Base-by-base conservation (phyloP, 176 grass and related monocot genomes). In the Panicum miliaceum region DNA sequence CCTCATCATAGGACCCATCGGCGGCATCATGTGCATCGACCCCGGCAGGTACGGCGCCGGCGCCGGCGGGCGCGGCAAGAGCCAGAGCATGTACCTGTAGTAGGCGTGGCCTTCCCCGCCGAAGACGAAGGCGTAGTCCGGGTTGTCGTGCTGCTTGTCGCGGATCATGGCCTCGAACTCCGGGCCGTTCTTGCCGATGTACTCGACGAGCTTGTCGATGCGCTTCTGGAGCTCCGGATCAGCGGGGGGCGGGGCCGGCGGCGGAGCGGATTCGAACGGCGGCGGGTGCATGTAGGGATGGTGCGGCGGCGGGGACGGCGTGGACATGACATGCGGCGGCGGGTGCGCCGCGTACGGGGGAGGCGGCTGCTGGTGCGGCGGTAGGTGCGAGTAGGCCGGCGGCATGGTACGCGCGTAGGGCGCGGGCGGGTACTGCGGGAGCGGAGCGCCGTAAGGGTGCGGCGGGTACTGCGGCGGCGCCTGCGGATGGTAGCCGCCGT, bases 121-220 rank as follows among this genome's bases (percentile, higher is more conserved):
- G 80, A 99, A 99, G 83, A 99, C 81, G 82, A 99, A 99, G 70
- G 91, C 86, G 78, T 99, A 99, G 65, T 91, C 91, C 37, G 93
- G 96, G 64, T 96, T 99, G 76, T 96, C 93, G 68, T 93, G 93
- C 80, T 99, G 93, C 88, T 99, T 99, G 63, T 99, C 96, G 61
- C 96, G 91, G 81, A 99, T 96, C 91, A 96, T 82, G 45, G 73
- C 82, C 82, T 99, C 96, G 81, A 99, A 99, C 36, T 94, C 93
- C 1, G 89, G 93, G 36, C 96, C 96, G 59, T 96, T 94, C 83
- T 99, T 99, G 78, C 85, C 93, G 82, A 89, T 85, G 88, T 99
- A 99, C 80, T 99, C 96, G 0, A 96, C 96, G 77, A 99, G 77
- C 77, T 99, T 99, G 85, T 99, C 96, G 54, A 99, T 99, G 40